Conservation (phyloP, 106 monocot genomes). For the Ottelia alismoides region DNA sequence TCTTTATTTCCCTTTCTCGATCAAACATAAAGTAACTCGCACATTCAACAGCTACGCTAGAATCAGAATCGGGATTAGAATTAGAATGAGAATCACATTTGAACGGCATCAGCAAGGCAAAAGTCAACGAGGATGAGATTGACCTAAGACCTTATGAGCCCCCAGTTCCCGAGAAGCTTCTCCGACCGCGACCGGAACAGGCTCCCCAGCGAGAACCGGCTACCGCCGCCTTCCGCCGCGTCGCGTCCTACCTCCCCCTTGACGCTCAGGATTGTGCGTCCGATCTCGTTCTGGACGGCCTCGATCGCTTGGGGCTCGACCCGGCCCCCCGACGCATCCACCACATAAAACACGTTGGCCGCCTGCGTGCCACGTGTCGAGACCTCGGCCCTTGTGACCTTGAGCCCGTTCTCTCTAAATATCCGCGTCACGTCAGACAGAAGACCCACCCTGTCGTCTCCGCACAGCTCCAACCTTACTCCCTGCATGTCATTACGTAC, state of each 20-base stretch:
- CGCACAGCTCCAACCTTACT: constrained; percentile 65
- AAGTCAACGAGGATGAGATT: too few relatives aligned
- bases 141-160: constrained; percentile 60
- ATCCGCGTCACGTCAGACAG: constrained; percentile 84
- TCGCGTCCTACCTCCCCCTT: constrained; percentile 30
- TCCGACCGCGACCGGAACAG: constrained; percentile 63
- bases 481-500: too few relatives aligned
- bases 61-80: too few relatives aligned
- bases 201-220: constrained; percentile 54
- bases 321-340: constrained; percentile 51
- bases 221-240: not conserved
- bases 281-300: constrained; percentile 54
- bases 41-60: too few relatives aligned
- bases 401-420: constrained; percentile 80
- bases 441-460: constrained; percentile 78
- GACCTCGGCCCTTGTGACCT: constrained; percentile 63
- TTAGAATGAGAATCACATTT: too few relatives aligned
- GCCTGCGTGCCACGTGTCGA: constrained; percentile 54
- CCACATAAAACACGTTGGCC: constrained; percentile 75
- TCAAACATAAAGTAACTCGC: too few relatives aligned
- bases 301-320: constrained; percentile 49
- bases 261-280: constrained; percentile 47
- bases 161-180: constrained; percentile 76
- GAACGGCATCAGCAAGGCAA: too few relatives aligned
- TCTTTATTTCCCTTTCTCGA: too few relatives aligned